Base-by-base conservation (phyloP, 1,284 basidiomycete genomes). In the Naganishia albida region DNA sequence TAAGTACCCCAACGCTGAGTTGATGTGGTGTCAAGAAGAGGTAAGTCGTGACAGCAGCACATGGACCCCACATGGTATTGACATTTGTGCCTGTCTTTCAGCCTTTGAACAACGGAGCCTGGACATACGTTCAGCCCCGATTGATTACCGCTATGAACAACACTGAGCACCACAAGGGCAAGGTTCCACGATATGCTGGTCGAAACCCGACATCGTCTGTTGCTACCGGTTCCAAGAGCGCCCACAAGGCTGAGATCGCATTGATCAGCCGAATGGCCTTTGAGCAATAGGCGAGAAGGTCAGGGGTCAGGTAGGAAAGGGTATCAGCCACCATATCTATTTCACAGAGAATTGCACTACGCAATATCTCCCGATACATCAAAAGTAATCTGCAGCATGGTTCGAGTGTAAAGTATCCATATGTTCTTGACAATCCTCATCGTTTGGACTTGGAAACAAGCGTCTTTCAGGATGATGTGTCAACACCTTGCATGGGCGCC, bases 1-100 rank as follows among this genome's bases (percentile, higher is more conserved):
- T 83, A 88, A 87, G 80, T 99, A 97, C 82, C 91, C 93, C 69
- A 96, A 99, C 77, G 91, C 93, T 30, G 88, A 90, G 71, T 78
- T 96, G 49, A 82, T 92, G 62, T 97, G 92, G 91, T 91, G 88
- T 73, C 94, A 97, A 81, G 87, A 87, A 67, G 78, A 80, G 72
- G 73, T 73, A 63, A 70, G 72, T 67, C 26, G 16, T 39, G 7
- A 16, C 43, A 34, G 10, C 34, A 10, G 34, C 2, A 10, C 26
- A 51, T 52, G 48, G 28, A n/a, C 1, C 10, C n/a, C 30, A 38
- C 10, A 6, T 23, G 26, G 16, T 38, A 12, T 20, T 53, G 18
- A 69, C 62, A 25, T 34, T 65, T 40, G 26, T 20, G 4, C 34
- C 18, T 34, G 39, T 30, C 56, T 83, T 88, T 78, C 89, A 95